A percentile compares a stretch with the other conserved stretches of the same genome.
phyloP scores from a whole-genome alignment of 768 basidiomycete genomes.

The Leccinum pellstonianum region DNA sequence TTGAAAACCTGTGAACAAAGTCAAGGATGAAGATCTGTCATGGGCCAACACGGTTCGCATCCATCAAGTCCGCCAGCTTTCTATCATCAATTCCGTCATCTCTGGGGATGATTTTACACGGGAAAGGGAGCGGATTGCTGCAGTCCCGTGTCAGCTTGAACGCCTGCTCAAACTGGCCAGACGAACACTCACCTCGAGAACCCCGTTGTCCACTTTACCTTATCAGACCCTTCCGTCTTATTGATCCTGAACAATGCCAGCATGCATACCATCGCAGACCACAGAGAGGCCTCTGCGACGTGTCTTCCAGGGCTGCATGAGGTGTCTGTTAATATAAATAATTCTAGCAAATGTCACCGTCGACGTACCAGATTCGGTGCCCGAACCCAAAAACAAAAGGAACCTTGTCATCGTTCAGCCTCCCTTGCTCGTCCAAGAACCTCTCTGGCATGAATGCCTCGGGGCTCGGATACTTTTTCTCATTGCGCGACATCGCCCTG shows the following conservation, averaged over 20 bases:
- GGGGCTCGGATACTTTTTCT: not conserved
- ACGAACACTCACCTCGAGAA: slow-evolving; percentile 8
- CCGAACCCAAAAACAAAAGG: slow-evolving; percentile 18
- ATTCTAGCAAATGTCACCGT: not conserved
- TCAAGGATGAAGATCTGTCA: not conserved
- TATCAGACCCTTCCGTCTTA: slow-evolving; percentile 13
- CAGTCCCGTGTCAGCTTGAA: not conserved
- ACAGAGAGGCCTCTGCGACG: slow-evolving; percentile 22
- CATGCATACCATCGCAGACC: slow-evolving; percentile 23
- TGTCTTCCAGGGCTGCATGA: slow-evolving; percentile 20
- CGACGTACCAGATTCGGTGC: slow-evolving; percentile 20
- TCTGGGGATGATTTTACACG: not conserved
- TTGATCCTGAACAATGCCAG: slow-evolving; percentile 19
- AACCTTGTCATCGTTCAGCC: not conserved
- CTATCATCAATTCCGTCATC: not conserved
- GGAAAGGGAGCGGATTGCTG: slow-evolving; percentile 16
- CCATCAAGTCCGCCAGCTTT: not conserved
- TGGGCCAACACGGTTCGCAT: not conserved
- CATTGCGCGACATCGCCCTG: not conserved
- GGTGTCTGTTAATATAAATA: not conserved
- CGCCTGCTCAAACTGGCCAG: not conserved
- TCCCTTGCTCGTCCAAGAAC: not conserved
- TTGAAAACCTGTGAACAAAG: no score
- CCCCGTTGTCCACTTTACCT: slow-evolving; percentile 21
- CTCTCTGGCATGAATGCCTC: not conserved